Conservation (phyloP, 257 asterid genomes). For the Primulina eburnea region DNA sequence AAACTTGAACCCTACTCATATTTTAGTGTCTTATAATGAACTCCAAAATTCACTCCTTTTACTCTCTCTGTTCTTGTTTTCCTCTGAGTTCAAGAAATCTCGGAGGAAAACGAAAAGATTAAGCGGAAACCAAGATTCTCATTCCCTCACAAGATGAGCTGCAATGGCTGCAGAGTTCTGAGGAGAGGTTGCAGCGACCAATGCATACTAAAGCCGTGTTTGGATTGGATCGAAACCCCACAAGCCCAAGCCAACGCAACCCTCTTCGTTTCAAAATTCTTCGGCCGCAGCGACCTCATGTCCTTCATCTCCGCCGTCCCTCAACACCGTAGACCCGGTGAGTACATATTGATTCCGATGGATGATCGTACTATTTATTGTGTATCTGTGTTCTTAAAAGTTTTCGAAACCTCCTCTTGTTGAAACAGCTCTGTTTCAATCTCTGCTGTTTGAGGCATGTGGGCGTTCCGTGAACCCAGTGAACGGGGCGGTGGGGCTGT, state of each 20-base stretch:
- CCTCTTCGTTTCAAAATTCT: conserved; percentile 85
- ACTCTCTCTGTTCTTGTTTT: conserved; percentile 21
- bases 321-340: conserved; percentile 59
- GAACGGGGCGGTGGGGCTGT: conserved; percentile 76
- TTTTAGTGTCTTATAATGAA: background rate
- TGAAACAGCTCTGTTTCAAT: conserved; percentile 63
- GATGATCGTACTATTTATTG: no score
- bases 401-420: background rate
- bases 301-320: conserved; percentile 71
- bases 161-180: conserved; percentile 87
- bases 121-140: background rate
- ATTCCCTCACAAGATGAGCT: conserved; percentile 53
- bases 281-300: conserved; percentile 86
- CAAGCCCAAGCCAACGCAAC: conserved; percentile 80
- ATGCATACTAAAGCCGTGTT: conserved; percentile 74
- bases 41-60: background rate
- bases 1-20: background rate
- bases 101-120: background rate
- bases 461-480: conserved; percentile 91
- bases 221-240: conserved; percentile 66
- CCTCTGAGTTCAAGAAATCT: conserved; percentile 9
- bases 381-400: background rate
- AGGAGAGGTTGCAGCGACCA: conserved; percentile 70
- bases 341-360: background rate
- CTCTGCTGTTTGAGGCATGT: conserved; percentile 81